Base-by-base conservation (phyloP, 1,139 yeast species). In the Blastobotrys buckinghamii region DNA sequence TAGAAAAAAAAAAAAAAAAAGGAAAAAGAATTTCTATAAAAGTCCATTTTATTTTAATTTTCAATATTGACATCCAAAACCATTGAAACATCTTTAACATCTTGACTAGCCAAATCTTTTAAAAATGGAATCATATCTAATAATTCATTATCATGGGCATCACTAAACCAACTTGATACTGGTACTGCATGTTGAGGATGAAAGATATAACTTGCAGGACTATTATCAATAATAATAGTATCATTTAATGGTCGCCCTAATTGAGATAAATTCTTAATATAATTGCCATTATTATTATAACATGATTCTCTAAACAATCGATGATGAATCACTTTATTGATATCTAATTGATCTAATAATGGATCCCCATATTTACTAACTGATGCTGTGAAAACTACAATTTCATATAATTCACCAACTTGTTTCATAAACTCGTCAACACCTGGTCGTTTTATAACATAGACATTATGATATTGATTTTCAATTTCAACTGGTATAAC, bases 121-220 rank as follows among this genome's bases (percentile, higher is more conserved):
- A 92, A 75, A 57, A 94, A 82, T 15, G 98, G 98, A 52, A 94
- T 72, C 68, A 92, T 79, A 69, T 92, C 98, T 55, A 87, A 69
- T 59, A 92, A 75, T 73, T 92, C 99, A 64, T 90, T 90, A 67
- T 92, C 99, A 66, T 92, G 98, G 38, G 94, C 82, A 70, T 92
- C 99, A 59, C 96, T 87, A 73, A 94, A 92, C 99, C 99, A 92
- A 66, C 94, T 82, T 55, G 96, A 87, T 32, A 92, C 87, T n/a
- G 99, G 99, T 39, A 94, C 84, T 13, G 97, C 95, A 71, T 92
- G 97, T 64, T 88, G 95, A 22, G 98, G 98, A 65, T 92, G 98
- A 74, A 92, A 87, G 50, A 90, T 82, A 67, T 94, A 92, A 13
- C 96, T 87, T 6, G 97, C 96, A 2, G 99, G 98, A 1, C 97